phyloP scores from a whole-genome alignment of 2,329 filamentous ascomycete species.

The Penicillium sp. region DNA sequence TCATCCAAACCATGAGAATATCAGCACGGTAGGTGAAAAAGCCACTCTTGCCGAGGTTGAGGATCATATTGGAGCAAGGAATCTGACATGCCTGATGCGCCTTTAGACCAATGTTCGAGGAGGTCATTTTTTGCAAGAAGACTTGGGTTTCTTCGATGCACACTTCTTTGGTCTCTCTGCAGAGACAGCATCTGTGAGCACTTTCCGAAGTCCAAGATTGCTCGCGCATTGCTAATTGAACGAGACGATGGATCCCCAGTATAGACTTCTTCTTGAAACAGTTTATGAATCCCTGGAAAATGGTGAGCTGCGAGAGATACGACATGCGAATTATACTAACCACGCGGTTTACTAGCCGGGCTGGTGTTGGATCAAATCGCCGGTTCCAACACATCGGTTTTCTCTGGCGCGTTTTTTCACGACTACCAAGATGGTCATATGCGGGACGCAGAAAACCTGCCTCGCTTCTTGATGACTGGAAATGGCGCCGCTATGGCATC shows the following conservation, averaged over 20 bases:
- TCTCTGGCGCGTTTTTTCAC: neutral
- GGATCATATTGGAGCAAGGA: no score
- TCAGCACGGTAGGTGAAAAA: conserved; percentile 3
- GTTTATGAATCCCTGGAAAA: neutral
- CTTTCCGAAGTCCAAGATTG: neutral
- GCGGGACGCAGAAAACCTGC: neutral
- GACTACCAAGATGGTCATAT: neutral
- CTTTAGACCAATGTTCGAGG: neutral
- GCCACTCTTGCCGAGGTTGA: neutral
- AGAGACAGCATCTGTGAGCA: conserved; percentile 8
- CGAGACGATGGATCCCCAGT: neutral
- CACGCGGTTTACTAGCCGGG: neutral
- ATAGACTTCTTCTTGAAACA: neutral
- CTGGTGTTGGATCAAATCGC: neutral
- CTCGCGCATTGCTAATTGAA: neutral
- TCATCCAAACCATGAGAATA: conserved; percentile 2
- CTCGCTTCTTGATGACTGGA: neutral
- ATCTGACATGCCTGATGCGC: neutral
- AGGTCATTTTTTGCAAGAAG: conserved; percentile 16
- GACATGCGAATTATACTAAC: neutral
- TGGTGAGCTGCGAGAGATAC: neutral
- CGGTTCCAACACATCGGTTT: neutral
- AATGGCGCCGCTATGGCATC: neutral
- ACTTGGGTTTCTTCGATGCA: conserved; percentile 16
- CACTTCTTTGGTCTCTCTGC: conserved; percentile 15